phyloP scores from a whole-genome alignment of 768 basidiomycete species.

The Porphyrellus cyaneotinctus region DNA sequence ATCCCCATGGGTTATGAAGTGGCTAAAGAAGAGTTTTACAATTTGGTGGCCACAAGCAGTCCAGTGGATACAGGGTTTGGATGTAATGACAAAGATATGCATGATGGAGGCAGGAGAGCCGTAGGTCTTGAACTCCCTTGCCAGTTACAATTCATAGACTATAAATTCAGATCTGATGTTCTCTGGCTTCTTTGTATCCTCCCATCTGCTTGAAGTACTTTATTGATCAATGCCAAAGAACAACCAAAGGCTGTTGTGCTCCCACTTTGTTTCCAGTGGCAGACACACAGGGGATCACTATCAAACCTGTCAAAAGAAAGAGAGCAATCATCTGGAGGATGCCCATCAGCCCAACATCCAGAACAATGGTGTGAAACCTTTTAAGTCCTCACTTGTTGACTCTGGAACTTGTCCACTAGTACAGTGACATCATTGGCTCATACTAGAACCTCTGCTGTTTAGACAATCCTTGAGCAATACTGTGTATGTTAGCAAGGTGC shows the following conservation, averaged over 20 bases:
- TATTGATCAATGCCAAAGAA: too few relatives aligned
- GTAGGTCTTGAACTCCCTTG: too few relatives aligned
- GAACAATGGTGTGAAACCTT: background rate
- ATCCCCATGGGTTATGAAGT: background rate
- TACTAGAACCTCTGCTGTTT: too few relatives aligned
- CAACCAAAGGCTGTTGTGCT: background rate
- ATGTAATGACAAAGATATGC: background rate
- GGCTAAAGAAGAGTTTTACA: background rate
- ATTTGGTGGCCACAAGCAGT: background rate
- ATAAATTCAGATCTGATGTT: too few relatives aligned
- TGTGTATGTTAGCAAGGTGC: too few relatives aligned
- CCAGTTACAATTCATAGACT: too few relatives aligned
- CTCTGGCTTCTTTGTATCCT: background rate
- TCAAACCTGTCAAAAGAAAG: too few relatives aligned
- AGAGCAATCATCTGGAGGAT: too few relatives aligned
- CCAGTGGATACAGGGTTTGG: background rate
- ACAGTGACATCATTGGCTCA: too few relatives aligned
- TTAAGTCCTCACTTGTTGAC: background rate
- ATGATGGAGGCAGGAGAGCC: background rate
- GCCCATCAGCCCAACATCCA: background rate
- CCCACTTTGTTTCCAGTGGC: background rate
- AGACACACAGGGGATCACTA: too few relatives aligned
- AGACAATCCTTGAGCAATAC: too few relatives aligned
- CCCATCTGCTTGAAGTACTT: background rate
- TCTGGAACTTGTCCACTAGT: too few relatives aligned